These are phyloP conservation scores for Circinella umbellata DNA, from an alignment of 371 early-diverging fungal species.

Conservation along the genomic window DNA sequence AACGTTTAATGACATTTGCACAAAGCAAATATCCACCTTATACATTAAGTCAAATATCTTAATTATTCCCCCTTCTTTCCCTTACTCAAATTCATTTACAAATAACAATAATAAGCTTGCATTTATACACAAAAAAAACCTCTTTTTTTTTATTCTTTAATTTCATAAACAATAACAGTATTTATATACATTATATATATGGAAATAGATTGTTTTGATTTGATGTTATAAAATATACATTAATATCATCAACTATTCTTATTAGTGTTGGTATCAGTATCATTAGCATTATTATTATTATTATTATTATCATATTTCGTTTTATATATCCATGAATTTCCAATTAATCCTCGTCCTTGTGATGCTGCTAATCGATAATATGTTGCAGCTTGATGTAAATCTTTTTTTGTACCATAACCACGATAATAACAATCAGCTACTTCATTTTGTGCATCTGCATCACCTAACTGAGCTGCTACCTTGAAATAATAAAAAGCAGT, in stretches of 20 bases:
- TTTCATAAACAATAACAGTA: too few species aligned
- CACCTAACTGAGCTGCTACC: conserved; percentile 85
- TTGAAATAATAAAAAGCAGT: conserved; percentile 90
- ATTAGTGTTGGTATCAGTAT: neutral
- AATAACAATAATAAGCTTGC: too few species aligned
- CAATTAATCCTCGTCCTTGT: conserved; percentile 81
- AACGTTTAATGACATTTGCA: conserved; percentile 95
- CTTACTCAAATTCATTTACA: neutral
- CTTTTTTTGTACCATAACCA: conserved; percentile 82
- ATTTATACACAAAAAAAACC: too few species aligned
- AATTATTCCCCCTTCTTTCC: neutral
- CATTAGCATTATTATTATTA: neutral
- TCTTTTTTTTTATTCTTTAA: too few species aligned
- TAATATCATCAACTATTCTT: neutral
- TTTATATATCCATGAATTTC: conserved; percentile 81
- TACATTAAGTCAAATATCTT: conserved; percentile 66
- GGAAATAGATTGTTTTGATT: too few species aligned
- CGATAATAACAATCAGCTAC: conserved; percentile 77
- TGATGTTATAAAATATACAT: too few species aligned
- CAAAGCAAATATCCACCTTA: conserved; percentile 92
- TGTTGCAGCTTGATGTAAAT: conserved; percentile 77
- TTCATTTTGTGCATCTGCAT: conserved; percentile 85
- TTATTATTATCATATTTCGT: conserved; percentile 38
- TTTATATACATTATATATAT: too few species aligned
- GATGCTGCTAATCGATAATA: conserved; percentile 85